Conservation (phyloP, 768 basidiomycete genomes). For the Mycena pura region DNA sequence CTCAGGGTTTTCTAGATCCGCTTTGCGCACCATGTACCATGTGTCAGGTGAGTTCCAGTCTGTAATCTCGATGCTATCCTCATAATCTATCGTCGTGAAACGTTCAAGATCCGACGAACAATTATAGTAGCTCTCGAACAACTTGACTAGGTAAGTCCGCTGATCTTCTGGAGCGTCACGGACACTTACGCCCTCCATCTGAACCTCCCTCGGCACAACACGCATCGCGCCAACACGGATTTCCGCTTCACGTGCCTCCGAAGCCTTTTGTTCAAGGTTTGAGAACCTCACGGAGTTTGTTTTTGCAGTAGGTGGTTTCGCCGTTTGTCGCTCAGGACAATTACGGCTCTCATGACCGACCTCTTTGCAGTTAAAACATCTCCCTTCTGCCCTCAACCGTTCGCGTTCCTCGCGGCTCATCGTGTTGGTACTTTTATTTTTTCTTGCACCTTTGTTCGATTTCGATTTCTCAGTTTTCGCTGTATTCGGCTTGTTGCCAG, state of each 20-base stretch:
- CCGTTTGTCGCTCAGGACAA: constrained; percentile 17
- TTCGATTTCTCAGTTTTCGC: background rate
- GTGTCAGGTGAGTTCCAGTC: constrained; percentile 6
- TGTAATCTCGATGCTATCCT: constrained; percentile 4
- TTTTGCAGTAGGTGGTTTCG: constrained; percentile 18
- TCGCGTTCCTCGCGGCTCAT: constrained; percentile 21
- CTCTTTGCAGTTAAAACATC: constrained; percentile 31
- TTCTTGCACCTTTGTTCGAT: too few species aligned
- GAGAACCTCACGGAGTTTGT: background rate
- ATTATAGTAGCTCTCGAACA: constrained; percentile 4
- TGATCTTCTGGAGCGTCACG: too few species aligned
- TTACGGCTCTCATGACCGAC: constrained; percentile 26
- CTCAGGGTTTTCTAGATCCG: background rate
- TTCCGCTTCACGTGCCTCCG: background rate
- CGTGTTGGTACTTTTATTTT: constrained; percentile 7
- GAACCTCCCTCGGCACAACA: background rate
- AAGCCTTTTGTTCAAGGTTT: background rate
- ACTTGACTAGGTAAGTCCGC: background rate
- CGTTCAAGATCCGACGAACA: background rate
- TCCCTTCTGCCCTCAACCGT: constrained; percentile 14
- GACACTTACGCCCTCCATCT: constrained; percentile 12
- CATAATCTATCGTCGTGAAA: constrained; percentile 10
- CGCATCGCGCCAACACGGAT: background rate
- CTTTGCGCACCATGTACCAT: background rate
- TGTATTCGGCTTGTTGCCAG: background rate